phyloP scores from a whole-genome alignment of 2,329 filamentous ascomycete species.

The Aulographum hederae region DNA sequence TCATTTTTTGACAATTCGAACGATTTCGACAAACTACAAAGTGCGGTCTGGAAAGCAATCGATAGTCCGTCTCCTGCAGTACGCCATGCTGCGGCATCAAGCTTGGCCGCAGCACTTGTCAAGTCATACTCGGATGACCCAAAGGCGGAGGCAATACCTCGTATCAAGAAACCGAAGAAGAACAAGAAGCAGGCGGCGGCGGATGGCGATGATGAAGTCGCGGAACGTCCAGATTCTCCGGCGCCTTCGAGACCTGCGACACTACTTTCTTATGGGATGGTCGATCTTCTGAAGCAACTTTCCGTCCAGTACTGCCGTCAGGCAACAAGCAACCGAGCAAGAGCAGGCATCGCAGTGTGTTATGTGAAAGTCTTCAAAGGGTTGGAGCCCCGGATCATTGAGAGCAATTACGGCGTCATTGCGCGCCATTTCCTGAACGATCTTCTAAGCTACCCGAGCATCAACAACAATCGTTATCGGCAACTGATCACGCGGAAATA shows the following conservation, averaged over 20 bases:
- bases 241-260: constrained; percentile 54
- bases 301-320: constrained; percentile 64
- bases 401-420: constrained; percentile 65
- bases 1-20: constrained; percentile 70
- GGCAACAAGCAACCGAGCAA: constrained; percentile 60
- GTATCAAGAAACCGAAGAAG: constrained; percentile 54
- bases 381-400: constrained; percentile 66
- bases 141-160: constrained; percentile 31
- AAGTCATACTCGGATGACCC: constrained; percentile 56
- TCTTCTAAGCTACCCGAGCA: constrained; percentile 55
- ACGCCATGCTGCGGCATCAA: constrained; percentile 71
- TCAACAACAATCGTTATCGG: constrained; percentile 73
- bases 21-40: constrained; percentile 81
- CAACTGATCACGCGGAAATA: constrained; percentile 72
- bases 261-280: constrained; percentile 53
- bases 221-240: constrained; percentile 51
- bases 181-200: constrained; percentile 49
- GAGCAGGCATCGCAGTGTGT: constrained; percentile 71
- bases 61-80: constrained; percentile 61
- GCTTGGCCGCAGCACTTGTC: constrained; percentile 65
- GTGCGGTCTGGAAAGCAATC: constrained; percentile 66
- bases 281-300: constrained; percentile 61
- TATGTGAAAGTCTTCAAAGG: constrained; percentile 67
- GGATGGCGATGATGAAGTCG: constrained; percentile 45
- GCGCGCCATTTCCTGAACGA: constrained; percentile 67